Percentiles rank a stretch among this genome's conserved stretches.
These are phyloP conservation scores for Erysimum cheiri DNA, from an alignment of 441 rosid genomes.

Conservation along the genomic window DNA sequence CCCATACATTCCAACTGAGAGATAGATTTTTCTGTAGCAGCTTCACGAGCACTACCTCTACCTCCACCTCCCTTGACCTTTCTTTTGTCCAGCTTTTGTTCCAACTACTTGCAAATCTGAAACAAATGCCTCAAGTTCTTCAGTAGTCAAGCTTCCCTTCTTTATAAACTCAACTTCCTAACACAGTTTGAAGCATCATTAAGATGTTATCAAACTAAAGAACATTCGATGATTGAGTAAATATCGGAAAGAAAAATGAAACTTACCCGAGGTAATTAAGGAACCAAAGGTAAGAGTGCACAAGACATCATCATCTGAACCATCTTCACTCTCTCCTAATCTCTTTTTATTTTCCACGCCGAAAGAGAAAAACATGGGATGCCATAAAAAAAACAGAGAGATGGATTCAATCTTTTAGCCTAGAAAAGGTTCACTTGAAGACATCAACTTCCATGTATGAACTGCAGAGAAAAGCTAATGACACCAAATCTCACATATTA, in stretches of 20 bases:
- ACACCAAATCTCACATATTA: constrained; percentile 1
- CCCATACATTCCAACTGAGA: constrained; percentile 83
- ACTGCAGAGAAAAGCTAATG: neutral
- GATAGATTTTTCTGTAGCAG: constrained; percentile 60
- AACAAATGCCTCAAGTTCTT: constrained; percentile 86
- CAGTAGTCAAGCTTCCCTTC: constrained; percentile 69
- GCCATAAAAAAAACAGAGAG: neutral
- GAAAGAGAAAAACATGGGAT: neutral
- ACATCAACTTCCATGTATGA: constrained; percentile 6
- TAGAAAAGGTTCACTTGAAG: neutral
- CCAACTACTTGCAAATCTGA: constrained; percentile 74
- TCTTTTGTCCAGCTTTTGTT: constrained; percentile 52
- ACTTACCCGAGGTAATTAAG: constrained; percentile 64
- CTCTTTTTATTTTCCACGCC: constrained; percentile 50
- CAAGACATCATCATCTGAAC: constrained; percentile 51
- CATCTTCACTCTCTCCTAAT: constrained; percentile 16
- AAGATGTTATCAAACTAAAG: constrained; percentile 1
- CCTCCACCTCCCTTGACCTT: constrained; percentile 36
- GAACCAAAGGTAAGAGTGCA: constrained; percentile 81
- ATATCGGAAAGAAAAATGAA: constrained; percentile 30
- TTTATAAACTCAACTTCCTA: constrained; percentile 95
- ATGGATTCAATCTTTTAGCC: neutral
- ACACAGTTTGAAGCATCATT: constrained; percentile 6
- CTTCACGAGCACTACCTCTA: constrained; percentile 48
- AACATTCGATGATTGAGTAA: neutral